Evolutionary conservation across 306 rosid genomes (phyloP), one percentile per base, ranked within the genome.

Genomic region (Gillenia trifoliata): DNA sequence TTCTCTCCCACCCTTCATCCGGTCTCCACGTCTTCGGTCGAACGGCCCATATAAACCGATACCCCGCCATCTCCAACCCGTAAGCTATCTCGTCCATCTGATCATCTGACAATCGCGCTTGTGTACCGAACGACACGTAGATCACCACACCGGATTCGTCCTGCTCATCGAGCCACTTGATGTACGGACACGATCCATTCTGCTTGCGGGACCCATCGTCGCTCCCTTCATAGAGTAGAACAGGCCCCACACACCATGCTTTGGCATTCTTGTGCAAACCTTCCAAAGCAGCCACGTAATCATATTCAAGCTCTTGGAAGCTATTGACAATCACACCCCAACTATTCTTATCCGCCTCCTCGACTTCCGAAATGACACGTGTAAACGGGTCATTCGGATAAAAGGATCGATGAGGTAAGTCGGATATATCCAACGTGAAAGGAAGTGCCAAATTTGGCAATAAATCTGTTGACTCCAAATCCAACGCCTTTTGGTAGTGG

Each of bases 241-340:
- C 26, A 0, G 84, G 81, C 6, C 86, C 84, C 19, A 76, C 68
- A 11, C 79, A 76, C 78, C 83, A 83, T 4, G 76, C 61, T 47
- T 64, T 75, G 12, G 76, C 70, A 4, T 75, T 26, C 0, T 8
- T 50, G 22, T 77, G 68, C 12, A 66, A 47, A 19, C 75, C 66
- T 40, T 83, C 83, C 1, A 74, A 56, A 8, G 67, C 49, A 15
- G 70, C 59, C 16, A 70, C 68, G 10, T 63, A 60, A 0, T 55
- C 74, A 5, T 45, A 31, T 30, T 82, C 86, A 0, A 82, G 49
- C 16, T 69, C 83, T 6, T 9, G 29, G 20, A 79, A 79, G 47
- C 68, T 83, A 26, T 83, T 83, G 11, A 49, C 81, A 19, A 83
- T 23, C 8, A 70, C 67, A 3, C 83, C 86, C 78, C 77, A 79